Evolutionary conservation across 345 rosid species (phyloP), one percentile per base, ranked within the genome.

Genomic region (Eucalyptus regnans): DNA sequence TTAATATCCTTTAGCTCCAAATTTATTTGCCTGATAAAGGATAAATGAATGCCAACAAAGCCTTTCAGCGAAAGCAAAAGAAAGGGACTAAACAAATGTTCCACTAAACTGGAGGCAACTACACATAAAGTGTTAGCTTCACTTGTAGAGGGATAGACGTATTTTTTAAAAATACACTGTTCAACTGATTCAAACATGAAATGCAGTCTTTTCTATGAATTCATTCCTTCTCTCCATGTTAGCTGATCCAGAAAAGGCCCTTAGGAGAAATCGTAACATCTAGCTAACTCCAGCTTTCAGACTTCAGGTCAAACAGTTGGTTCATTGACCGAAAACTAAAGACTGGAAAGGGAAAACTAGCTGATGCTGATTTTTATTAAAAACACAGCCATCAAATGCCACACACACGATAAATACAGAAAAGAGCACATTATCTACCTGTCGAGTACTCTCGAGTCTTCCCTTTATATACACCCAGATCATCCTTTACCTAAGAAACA

Each of bases 381-480:
- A 52, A 52, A 20, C 25, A 52, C 4, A 20, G 23, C 58, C 58
- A 52, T 52, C 58, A 18, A 52, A 52, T 52, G 25, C 50, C 14
- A 81, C 46, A 18, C 22, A 10, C 50, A 41, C 51, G 20, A 81
- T 31, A 15, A 50, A 18, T 83, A 83, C 33, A 27, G 3, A 29
- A 83, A 86, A 51, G 48, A 52, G 43, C 29, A 52, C 8, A 48
- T 56, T 60, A 33, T 37, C 64, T 50, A 90, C 99, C 98, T 96
- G 98, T 90, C 97, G 95, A 54, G 99, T 96, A 93, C 93, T 95
- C 90, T 96, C 98, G 37, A 97, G 96, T 49, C 90, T 90, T 98
- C 46, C 99, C 99, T 95, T 97, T 98, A 7, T 99, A 51, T 51
- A 51, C 9, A 17, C 56, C 56, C 4, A 17, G 22, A 51, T 51